These are phyloP conservation scores for Fusarium verrucosum DNA, from an alignment of 2,329 filamentous ascomycete species.

Conservation along the genomic window DNA sequence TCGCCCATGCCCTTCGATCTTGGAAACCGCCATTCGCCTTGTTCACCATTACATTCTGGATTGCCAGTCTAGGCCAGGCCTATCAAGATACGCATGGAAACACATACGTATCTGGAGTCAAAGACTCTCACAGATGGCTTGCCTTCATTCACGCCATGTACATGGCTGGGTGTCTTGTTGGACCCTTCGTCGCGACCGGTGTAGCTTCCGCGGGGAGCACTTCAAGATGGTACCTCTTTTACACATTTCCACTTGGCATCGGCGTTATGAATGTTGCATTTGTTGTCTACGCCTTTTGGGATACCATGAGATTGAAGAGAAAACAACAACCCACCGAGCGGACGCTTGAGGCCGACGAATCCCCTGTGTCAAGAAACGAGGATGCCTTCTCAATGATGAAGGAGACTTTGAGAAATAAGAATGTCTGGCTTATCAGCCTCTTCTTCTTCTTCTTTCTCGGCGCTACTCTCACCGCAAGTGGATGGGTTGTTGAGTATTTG, in stretches of 20 bases:
- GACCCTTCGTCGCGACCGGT: conserved; percentile 63
- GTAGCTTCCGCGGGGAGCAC: conserved; percentile 54
- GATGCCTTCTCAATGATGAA: conserved; percentile 57
- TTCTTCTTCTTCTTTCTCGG: conserved; percentile 74
- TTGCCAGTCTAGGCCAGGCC: conserved; percentile 67
- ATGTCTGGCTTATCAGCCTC: conserved; percentile 66
- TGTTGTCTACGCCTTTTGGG: conserved; percentile 60
- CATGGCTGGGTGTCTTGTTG: conserved; percentile 63
- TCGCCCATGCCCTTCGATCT: conserved; percentile 62
- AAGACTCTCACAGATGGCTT: conserved; percentile 66
- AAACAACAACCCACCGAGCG: conserved; percentile 9
- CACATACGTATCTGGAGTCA: conserved; percentile 64
- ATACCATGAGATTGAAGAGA: conserved; percentile 51
- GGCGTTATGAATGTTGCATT: conserved; percentile 60
- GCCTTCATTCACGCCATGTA: conserved; percentile 73
- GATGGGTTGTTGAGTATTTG: conserved; percentile 73
- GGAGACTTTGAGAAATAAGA: conserved; percentile 54
- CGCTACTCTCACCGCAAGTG: conserved; percentile 62
- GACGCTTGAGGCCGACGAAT: conserved; percentile 13
- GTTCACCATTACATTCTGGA: conserved; percentile 66
- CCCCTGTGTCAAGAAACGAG: conserved; percentile 27
- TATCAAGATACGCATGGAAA: conserved; percentile 72
- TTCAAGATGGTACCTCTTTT: conserved; percentile 64
- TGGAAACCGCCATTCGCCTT: conserved; percentile 67
- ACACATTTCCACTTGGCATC: conserved; percentile 63